These are phyloP conservation scores for Fomitopsis pinicola DNA, from an alignment of 1,284 basidiomycete species.

Conservation along the genomic window DNA sequence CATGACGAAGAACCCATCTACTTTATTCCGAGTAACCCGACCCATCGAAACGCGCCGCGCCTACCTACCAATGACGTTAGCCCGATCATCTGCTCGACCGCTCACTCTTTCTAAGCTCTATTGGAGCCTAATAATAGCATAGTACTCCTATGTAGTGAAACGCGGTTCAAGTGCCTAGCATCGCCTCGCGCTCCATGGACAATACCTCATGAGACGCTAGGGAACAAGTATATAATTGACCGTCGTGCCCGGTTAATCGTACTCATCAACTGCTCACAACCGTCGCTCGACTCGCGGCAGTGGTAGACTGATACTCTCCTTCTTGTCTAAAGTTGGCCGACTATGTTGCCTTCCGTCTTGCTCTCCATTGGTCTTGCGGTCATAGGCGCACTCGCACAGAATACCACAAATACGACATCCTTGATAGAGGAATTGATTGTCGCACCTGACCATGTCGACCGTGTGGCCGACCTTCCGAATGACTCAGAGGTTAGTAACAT, in stretches of 20 bases:
- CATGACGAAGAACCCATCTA: background rate
- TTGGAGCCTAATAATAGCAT: background rate
- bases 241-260: background rate
- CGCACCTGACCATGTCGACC: conserved; percentile 18
- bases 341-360: conserved; percentile 13
- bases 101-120: background rate
- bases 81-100: background rate
- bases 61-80: background rate
- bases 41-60: no score
- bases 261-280: background rate
- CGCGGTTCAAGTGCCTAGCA: no score
- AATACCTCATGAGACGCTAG: background rate
- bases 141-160: background rate
- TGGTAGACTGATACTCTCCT: background rate
- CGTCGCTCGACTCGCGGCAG: background rate
- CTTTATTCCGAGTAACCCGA: no score
- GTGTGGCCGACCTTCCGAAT: conserved; percentile 19
- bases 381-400: conserved; percentile 11
- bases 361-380: conserved; percentile 14
- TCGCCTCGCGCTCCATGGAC: background rate
- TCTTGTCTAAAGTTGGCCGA: conserved; percentile 1
- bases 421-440: conserved; percentile 16
- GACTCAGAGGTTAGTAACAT: conserved; percentile 21
- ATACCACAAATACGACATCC: conserved; percentile 3
- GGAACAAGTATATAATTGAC: background rate